Evolutionary conservation across 345 rosid species (phyloP).

Genomic region (Syzygium oleosum): DNA sequence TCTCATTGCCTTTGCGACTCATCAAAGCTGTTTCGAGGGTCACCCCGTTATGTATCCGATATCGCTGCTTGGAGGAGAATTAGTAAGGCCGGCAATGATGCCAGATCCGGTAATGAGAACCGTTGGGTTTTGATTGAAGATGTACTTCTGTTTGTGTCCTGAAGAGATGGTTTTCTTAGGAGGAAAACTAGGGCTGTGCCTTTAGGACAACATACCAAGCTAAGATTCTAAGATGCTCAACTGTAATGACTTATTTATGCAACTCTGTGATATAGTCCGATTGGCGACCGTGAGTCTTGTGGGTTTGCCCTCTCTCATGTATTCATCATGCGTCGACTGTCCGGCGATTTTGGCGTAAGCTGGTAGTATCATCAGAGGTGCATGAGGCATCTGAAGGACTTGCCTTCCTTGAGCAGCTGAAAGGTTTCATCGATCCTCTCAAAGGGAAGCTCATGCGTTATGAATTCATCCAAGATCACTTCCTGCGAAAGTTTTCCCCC

Average conservation of each 20-base stretch:
- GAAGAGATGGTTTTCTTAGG: neutral
- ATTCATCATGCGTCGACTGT: neutral
- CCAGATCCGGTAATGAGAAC: neutral
- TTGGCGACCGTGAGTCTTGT: neutral
- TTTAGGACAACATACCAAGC: neutral
- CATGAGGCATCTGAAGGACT: conserved; percentile 35
- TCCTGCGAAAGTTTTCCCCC: conserved; percentile 5
- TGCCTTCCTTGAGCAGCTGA: conserved; percentile 22
- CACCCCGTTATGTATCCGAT: neutral
- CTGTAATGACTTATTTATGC: neutral
- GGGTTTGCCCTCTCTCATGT: neutral
- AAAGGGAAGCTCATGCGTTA: conserved; percentile 30
- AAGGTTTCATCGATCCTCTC: conserved; percentile 25
- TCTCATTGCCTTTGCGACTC: neutral
- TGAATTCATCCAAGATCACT: conserved; percentile 10
- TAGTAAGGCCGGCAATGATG: neutral
- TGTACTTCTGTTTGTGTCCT: neutral
- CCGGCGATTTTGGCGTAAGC: neutral
- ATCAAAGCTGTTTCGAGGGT: neutral
- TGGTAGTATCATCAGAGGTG: conserved; percentile 3
- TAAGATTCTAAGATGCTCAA: neutral
- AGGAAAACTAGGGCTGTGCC: neutral
- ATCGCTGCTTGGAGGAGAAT: neutral
- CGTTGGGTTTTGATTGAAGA: neutral
- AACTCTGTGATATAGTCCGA: neutral